Base-by-base conservation (phyloP, 306 rosid genomes). In the Quercus alba region DNA sequence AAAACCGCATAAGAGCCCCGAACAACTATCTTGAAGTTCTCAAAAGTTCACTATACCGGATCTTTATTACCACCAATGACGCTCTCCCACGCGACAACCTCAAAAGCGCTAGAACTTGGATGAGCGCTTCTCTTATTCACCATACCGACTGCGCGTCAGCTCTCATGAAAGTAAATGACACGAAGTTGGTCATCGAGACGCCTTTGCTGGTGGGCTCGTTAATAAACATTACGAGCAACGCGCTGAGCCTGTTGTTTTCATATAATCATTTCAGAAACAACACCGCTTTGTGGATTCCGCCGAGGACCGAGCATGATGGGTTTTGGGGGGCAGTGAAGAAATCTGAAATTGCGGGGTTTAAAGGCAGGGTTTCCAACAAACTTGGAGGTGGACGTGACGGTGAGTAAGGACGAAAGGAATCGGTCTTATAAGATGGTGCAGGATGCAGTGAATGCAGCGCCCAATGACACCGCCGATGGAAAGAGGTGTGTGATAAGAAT, bases 61-160 rank as follows among this genome's bases (percentile, higher is more conserved):
- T 81, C 18, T 87, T 94, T 5, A 84, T 49, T 18, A 63, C 92
- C 72, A 31, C 93, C 74, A 31, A 5, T 5, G 80, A 83, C 5
- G 92, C 93, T 0, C 80, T 93, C 28, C 77, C 84, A 4, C 78
- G 55, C 1, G 92, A 86, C 12, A 77, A 25, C 19, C 71, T 2
- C 23, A 90, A 89, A 78, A 92, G 84, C 83, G 92, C 90, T 0
- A 87, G 97, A 7, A 96, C 94, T 0, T 89, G 96, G 89, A 82
- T 95, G 56, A 85, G 90, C 81, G 93, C 98, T 38, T 88, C 96
- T 1, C 62, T 91, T 33, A 83, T 79, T 0, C 89, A 80, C 80
- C 98, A 93, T 73, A 91, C 84, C 87, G 99, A 87, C 74, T 93
- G 99, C 89, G 84, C 88, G 89, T 90, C 86, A 19, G 87, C 82